These are phyloP conservation scores for Aureobasidium musti DNA, from an alignment of 2,329 filamentous ascomycete species.

Conservation along the genomic window DNA sequence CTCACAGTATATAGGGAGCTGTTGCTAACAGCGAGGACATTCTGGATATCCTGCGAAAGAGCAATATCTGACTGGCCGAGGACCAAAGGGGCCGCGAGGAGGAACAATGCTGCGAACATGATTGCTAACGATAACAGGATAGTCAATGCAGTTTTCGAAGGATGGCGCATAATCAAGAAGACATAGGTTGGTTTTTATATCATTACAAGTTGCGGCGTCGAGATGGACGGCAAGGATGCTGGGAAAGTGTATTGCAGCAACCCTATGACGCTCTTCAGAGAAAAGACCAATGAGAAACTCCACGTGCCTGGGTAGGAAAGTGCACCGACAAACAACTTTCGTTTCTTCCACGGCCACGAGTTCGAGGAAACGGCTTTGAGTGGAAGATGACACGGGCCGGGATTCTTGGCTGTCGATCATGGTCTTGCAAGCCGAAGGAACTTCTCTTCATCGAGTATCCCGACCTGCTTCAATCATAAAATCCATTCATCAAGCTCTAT, in stretches of 20 bases:
- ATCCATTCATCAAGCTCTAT: neutral
- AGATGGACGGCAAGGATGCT: slow-evolving; percentile 3
- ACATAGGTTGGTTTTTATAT: slow-evolving; percentile 8
- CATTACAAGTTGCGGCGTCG: neutral
- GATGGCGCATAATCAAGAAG: slow-evolving; percentile 8
- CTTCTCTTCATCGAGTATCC: neutral
- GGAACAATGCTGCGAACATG: slow-evolving; percentile 15
- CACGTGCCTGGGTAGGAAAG: slow-evolving; percentile 21
- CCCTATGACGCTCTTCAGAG: neutral
- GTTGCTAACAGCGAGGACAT: slow-evolving; percentile 57
- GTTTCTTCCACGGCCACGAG: slow-evolving; percentile 11
- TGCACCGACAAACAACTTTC: neutral
- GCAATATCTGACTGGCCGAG: slow-evolving; percentile 41
- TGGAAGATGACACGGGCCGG: slow-evolving; percentile 19
- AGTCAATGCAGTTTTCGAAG: neutral
- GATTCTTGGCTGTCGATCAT: slow-evolving; percentile 17
- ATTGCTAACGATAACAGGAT: slow-evolving; percentile 8
- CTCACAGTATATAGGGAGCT: slow-evolving; percentile 51
- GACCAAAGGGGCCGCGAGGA: slow-evolving; percentile 25
- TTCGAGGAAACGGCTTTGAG: slow-evolving; percentile 10
- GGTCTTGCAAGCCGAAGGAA: neutral
- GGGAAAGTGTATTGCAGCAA: neutral
- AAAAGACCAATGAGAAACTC: slow-evolving; percentile 23
- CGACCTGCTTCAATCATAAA: neutral
- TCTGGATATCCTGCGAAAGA: slow-evolving; percentile 54